Evolutionary conservation across 306 rosid species (phyloP), one percentile per base, ranked within the genome.

Genomic region (Carpinus fangiana): DNA sequence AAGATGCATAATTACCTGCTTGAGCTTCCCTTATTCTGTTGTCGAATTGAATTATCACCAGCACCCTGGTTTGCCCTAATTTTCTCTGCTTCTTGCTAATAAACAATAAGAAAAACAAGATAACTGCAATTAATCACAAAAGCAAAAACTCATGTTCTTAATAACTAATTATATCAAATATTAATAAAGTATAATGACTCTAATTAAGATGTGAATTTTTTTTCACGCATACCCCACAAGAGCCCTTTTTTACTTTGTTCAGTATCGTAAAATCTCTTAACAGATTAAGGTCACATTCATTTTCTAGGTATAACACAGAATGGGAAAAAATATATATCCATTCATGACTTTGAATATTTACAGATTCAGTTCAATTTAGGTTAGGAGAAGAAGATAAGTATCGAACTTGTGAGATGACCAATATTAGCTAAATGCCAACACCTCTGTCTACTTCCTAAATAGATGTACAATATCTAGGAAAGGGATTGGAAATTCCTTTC

Each of bases 31-130:
- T 73, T 89, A 28, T 62, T 54, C 84, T 77, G 86, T 61, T 85
- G 88, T 79, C 81, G 82, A 41, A 9, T 38, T 50, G 76, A 38
- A 75, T 55, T 83, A 75, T 79, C 91, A 79, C 76, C 83, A 78
- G 59, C 82, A 59, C 62, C 87, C 59, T 83, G 83, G 31, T 62
- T 84, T 68, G 88, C 76, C 84, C 76, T 89, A 68, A 88, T 77
- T 72, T 79, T 79, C 86, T 89, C 90, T 73, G 84, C 90, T 89
- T 92, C 94, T 89, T 89, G 82, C 98, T 94, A 78, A 64, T 77
- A 68, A 68, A 84, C 18, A 21, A 43, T 57, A 65, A 14, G 72
- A 51, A 28, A 48, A 53, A 50, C 36, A 2, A 47, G 45, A 67
- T 64, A 45, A 79, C 69, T 60, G 66, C 75, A 79, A 74, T 79